These are phyloP conservation scores for Penicillium vulpinum DNA, from an alignment of 2,329 filamentous ascomycete genomes.

Conservation along the genomic window DNA sequence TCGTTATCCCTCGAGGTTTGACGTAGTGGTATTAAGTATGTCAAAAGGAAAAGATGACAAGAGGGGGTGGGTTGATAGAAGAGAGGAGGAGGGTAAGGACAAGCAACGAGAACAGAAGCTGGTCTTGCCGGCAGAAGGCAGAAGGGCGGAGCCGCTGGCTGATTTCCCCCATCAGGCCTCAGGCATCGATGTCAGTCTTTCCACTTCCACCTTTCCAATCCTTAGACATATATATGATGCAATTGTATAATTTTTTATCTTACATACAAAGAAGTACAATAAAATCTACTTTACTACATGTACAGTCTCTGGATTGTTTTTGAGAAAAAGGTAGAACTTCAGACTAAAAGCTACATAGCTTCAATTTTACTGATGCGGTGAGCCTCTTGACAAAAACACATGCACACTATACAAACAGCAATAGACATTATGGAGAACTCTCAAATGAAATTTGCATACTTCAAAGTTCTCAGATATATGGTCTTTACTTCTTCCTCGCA, in stretches of 20 bases:
- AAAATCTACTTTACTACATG: not conserved
- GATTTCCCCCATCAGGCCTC: conserved; percentile 23
- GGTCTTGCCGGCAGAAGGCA: conserved; percentile 20
- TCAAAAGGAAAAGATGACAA: conserved; percentile 8
- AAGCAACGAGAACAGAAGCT: conserved; percentile 19
- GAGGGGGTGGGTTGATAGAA: conserved; percentile 11
- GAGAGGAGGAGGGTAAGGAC: conserved; percentile 15
- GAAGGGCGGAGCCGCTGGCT: conserved; percentile 15
- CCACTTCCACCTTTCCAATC: not conserved
- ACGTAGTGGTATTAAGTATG: conserved; percentile 23
- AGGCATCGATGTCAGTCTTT: conserved; percentile 13
- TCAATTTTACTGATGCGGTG: not conserved
- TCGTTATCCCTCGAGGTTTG: conserved; percentile 27
- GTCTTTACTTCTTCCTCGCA: conserved; percentile 1
- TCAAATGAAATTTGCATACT: not conserved
- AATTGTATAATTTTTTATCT: not conserved
- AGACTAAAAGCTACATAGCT: not conserved
- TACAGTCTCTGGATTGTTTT: not conserved
- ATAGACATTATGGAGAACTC: not conserved
- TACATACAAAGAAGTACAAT: not conserved
- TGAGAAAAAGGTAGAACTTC: not conserved
- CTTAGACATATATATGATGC: not conserved
- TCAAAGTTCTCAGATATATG: not conserved
- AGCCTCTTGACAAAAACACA: not conserved
- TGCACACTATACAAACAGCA: not conserved